Evolutionary conservation across 2,329 filamentous ascomycete genomes (phyloP).

Genomic region (Fusarium sp.): DNA sequence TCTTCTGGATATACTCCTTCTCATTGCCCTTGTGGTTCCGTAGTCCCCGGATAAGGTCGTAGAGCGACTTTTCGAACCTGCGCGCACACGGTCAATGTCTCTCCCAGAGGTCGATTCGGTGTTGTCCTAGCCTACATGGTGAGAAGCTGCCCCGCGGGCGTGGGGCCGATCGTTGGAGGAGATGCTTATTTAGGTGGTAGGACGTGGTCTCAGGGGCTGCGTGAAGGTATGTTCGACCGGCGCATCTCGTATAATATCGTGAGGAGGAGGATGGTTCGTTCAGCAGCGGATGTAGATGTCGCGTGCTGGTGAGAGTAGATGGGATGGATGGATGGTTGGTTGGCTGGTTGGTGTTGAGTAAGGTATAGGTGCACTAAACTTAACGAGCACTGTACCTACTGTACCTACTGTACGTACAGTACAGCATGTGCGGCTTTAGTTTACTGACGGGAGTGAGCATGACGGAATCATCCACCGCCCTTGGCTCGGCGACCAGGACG

Average conservation of each 20-base stretch:
- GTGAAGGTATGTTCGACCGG: conserved; percentile 18
- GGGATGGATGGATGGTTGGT: background rate
- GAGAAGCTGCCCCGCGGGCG: conserved; percentile 42
- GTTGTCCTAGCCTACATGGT: conserved; percentile 36
- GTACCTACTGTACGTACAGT: background rate
- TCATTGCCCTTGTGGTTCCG: conserved; percentile 96
- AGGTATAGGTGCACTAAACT: background rate
- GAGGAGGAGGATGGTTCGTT: background rate
- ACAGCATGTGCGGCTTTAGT: conserved; percentile 18
- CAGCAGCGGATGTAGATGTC: conserved; percentile 7
- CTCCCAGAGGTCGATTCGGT: background rate
- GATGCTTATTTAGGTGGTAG: conserved; percentile 26
- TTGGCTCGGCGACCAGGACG: conserved; percentile 39
- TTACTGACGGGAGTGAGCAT: conserved; percentile 13
- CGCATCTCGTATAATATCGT: conserved; percentile 36
- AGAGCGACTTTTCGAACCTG: conserved; percentile 99
- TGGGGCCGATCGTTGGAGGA: conserved; percentile 37
- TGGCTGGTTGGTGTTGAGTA: conserved; percentile 12
- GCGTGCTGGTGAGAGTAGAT: conserved; percentile 19
- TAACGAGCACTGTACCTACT: background rate
- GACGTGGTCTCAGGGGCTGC: conserved; percentile 26
- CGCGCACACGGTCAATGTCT: conserved; percentile 32
- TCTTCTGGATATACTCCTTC: conserved; percentile 92
- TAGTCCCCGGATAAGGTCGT: conserved; percentile 96
- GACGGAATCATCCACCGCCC: conserved; percentile 38